Evolutionary conservation across 768 basidiomycete genomes (phyloP).

Genomic region (Tricholoma terreum): DNA sequence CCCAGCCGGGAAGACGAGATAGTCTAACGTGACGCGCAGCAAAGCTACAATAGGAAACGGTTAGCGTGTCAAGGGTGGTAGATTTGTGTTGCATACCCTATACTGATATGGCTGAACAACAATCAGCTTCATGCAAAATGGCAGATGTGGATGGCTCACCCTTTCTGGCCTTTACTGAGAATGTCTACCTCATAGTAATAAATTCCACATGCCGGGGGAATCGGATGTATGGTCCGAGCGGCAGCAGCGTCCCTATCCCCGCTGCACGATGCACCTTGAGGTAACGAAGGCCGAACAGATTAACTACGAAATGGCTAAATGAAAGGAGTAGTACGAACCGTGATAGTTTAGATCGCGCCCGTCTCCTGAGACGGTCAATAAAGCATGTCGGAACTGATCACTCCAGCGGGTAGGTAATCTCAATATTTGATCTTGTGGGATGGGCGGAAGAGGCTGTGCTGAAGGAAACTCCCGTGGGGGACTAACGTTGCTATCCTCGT

Average conservation of each 20-base stretch:
- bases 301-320: slow-evolving; percentile 1
- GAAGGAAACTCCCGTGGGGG: slow-evolving; percentile 42
- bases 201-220: slow-evolving; percentile 85
- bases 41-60: slow-evolving; percentile 46
- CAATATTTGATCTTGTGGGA: slow-evolving; percentile 42
- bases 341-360: slow-evolving; percentile 73
- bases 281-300: slow-evolving; percentile 4
- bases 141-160: slow-evolving; percentile 43
- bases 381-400: slow-evolving; percentile 57
- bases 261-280: slow-evolving; percentile 45
- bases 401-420: slow-evolving; percentile 78
- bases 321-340: slow-evolving; percentile 37
- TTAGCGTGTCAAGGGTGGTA: neutral
- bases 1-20: slow-evolving; percentile 83
- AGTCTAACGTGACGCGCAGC: slow-evolving; percentile 61
- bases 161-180: slow-evolving; percentile 74
- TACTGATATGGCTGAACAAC: slow-evolving; percentile 63
- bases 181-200: slow-evolving; percentile 95
- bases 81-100: slow-evolving; percentile 55
- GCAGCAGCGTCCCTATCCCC: slow-evolving; percentile 84
- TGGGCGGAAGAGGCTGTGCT: slow-evolving; percentile 21
- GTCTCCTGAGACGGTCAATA: slow-evolving; percentile 61
- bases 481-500: slow-evolving; percentile 59
- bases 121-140: slow-evolving; percentile 15
- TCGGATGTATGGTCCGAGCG: slow-evolving; percentile 70